phyloP scores from a whole-genome alignment of 192 early-diverging fungal genomes.

The Linnemannia elongata region DNA sequence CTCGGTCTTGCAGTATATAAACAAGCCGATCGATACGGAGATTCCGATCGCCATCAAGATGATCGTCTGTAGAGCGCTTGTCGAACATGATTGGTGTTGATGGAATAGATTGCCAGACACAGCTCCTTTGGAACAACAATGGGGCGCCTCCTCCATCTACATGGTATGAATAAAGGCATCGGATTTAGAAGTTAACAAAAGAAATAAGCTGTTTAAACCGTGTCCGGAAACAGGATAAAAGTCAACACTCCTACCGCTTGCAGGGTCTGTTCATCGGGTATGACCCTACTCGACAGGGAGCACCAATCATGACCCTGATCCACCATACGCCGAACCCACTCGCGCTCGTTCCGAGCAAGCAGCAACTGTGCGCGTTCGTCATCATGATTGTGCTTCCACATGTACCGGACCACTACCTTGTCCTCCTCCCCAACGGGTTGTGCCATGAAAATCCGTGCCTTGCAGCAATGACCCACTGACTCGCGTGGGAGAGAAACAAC shows the following conservation, averaged over 20 bases:
- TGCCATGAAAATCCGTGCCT: constrained; percentile 17
- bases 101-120: constrained; percentile 22
- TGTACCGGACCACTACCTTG: constrained; percentile 15
- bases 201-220: constrained; percentile 4
- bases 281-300: constrained; percentile 3
- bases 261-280: constrained; percentile 14
- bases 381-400: constrained; percentile 22
- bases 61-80: constrained; percentile 6
- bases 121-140: constrained; percentile 17
- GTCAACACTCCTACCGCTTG: background rate
- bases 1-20: constrained; percentile 20
- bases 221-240: constrained; percentile 1
- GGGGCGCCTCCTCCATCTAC: constrained; percentile 11
- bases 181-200: constrained; percentile 4
- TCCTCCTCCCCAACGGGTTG: constrained; percentile 14
- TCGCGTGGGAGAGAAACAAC: constrained; percentile 22
- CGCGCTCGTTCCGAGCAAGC: constrained; percentile 22
- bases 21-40: constrained; percentile 28
- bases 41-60: constrained; percentile 22
- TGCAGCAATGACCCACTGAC: constrained; percentile 21
- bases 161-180: constrained; percentile 13
- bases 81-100: constrained; percentile 20
- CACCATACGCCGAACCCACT: constrained; percentile 18
- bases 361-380: constrained; percentile 21
- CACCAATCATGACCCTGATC: constrained; percentile 9